These are phyloP conservation scores for Chamaenerion angustifolium DNA, from an alignment of 345 rosid species.

Conservation along the genomic window DNA sequence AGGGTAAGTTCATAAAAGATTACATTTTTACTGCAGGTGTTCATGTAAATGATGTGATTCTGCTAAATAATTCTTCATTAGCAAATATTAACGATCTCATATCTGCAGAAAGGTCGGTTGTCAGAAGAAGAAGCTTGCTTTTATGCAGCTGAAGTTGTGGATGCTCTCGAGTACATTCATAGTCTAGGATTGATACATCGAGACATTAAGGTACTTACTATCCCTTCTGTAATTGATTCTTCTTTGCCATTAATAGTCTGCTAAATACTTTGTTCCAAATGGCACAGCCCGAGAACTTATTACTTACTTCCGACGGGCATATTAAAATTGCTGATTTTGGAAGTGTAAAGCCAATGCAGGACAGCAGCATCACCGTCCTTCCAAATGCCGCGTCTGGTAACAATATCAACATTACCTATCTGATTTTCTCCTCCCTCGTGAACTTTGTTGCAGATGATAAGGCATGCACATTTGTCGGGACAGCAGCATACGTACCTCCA, in stretches of 20 bases:
- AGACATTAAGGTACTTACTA: conserved; percentile 72
- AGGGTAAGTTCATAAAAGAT: conserved; percentile 42
- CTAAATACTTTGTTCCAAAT: conserved; percentile 13
- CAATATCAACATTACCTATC: conserved; percentile 1
- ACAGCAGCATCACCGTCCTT: conserved; percentile 74
- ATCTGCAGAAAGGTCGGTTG: conserved; percentile 62
- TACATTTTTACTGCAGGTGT: not conserved
- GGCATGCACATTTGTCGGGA: conserved; percentile 90
- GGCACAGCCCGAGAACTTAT: conserved; percentile 89
- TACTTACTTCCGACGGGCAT: conserved; percentile 69
- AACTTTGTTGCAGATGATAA: conserved; percentile 56
- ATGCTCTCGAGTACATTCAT: conserved; percentile 95
- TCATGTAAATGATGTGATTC: too few species aligned
- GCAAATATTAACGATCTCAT: too few species aligned
- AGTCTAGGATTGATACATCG: conserved; percentile 88
- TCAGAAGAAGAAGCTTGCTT: conserved; percentile 87
- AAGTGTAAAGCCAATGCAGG: conserved; percentile 96
- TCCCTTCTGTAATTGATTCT: conserved; percentile 4
- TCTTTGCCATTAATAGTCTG: conserved; percentile 1
- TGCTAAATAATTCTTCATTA: too few species aligned
- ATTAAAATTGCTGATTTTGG: conserved; percentile 96
- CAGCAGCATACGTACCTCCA: conserved; percentile 98
- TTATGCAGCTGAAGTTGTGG: conserved; percentile 83
- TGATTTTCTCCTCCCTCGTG: conserved; percentile 2
- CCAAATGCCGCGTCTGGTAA: conserved; percentile 92